Evolutionary conservation across 1,284 basidiomycete genomes (phyloP), one percentile per base, ranked within the genome.

Genomic region (Porodaedalea pini): DNA sequence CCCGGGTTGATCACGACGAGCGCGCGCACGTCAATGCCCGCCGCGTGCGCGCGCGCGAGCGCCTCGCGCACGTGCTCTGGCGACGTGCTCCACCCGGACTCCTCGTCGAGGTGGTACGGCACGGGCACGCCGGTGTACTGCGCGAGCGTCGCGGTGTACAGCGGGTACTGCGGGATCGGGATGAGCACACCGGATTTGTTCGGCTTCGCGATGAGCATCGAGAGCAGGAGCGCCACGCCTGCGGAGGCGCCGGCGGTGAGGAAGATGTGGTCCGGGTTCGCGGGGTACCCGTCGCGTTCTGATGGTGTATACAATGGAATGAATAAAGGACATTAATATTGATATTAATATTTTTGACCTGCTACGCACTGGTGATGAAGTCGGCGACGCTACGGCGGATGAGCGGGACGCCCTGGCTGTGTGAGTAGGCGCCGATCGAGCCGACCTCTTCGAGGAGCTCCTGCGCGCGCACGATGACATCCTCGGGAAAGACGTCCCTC

Each of bases 131-230:
- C 94, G 48, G 80, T 78, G 71, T 85, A 86, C 66, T 94, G 87
- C 0, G 95, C 90, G 51, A 99, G 86, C 0, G 94, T 88, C 21
- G 96, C 96, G 44, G 94, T 97, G 75, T 98, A 98, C 15, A 99
- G 81, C 0, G 96, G 96, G 71, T 99, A 99, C 76, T 99, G 96
- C 1, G 96, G 96, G 63, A 99, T 98, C 23, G 96, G 96, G 68
- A 99, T 98, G 61, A 96, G 80, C 64, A 96, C 82, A 7, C 92
- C 94, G 51, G 84, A 81, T 19, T 79, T 78, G 15, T 80, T 78
- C 3, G 80, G 76, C 25, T 79, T 74, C 8, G 75, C 68, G 66
- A 94, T 87, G 61, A 95, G 81, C 74, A 92, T 83, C 69, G 86
- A 85, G 63, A 99, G 85, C 55, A 98, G 79, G 34, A 94, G 85